These are phyloP conservation scores for Colletotrichum tropicicola DNA, from an alignment of 2,329 filamentous ascomycete species.

Conservation along the genomic window DNA sequence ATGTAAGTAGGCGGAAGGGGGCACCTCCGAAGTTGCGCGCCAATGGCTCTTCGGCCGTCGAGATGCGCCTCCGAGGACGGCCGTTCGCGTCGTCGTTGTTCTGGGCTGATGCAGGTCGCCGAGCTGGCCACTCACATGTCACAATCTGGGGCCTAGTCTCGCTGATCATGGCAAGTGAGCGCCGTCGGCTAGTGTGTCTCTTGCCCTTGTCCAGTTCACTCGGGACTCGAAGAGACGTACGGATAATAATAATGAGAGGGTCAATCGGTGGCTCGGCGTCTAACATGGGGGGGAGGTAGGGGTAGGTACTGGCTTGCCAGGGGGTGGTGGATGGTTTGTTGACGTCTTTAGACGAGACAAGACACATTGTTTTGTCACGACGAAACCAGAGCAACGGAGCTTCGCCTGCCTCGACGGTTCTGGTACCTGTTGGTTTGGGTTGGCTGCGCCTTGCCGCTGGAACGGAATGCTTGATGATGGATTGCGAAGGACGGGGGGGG, in stretches of 20 bases:
- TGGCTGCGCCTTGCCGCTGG: too few relatives aligned
- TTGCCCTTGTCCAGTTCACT: neutral
- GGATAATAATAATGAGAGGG: slow-evolving; percentile 10
- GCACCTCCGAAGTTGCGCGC: too few relatives aligned
- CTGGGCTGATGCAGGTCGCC: too few relatives aligned
- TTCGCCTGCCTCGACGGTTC: neutral
- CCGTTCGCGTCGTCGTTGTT: too few relatives aligned
- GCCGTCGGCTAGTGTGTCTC: neutral
- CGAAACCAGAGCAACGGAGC: slow-evolving; percentile 10
- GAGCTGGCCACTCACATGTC: slow-evolving; percentile 24
- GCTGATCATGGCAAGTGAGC: slow-evolving; percentile 4
- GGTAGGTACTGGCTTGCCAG: slow-evolving; percentile 6
- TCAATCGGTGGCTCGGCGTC: slow-evolving; percentile 4
- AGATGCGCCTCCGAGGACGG: too few relatives aligned
- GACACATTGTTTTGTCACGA: slow-evolving; percentile 29
- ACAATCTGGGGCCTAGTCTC: neutral
- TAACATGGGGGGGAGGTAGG: slow-evolving; percentile 26
- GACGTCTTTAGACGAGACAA: slow-evolving; percentile 17
- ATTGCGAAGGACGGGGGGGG: neutral
- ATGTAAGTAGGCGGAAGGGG: too few relatives aligned
- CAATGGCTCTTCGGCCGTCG: too few relatives aligned
- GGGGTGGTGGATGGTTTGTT: slow-evolving; percentile 14
- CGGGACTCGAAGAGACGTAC: neutral
- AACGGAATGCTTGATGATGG: neutral
- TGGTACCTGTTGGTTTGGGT: neutral